Evolutionary conservation across 352 stramenopile genomes (phyloP), one percentile per base, ranked within the genome.

Genomic region (Globisporangium yorkense): DNA sequence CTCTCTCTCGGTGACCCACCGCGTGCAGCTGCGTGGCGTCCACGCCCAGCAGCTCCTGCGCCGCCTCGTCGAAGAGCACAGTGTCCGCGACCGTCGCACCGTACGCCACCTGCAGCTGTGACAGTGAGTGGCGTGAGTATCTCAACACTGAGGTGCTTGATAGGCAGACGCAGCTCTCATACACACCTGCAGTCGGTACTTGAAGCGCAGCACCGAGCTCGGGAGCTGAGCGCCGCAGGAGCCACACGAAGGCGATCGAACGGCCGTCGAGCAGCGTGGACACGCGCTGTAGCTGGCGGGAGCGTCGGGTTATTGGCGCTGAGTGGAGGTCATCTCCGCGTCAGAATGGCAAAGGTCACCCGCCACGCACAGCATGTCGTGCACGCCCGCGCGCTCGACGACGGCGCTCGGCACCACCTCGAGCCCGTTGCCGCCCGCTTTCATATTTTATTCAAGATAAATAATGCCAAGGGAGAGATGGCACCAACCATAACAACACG

Each of bases 21-120:
- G 58, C 63, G 15, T 54, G 68, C 9, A 84, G 66, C 7, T 37
- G 35, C 3, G 56, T 51, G 16, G 76, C 74, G 15, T 61, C 20
- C 3, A 71, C 63, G 21, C 75, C 78, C 2, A 87, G 31, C 1
- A 88, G 58, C 33, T 54, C 48, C 54, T 73, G 58, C 2, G 70
- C 60, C 4, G 62, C 68, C 60, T 88, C 74, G 50, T 88, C 68
- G 48, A 87, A 84, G 35, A 86, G 56, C 53, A 88, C 74, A 8
- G 57, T 74, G 57, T 82, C 66, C 5, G 45, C 64, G 4, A 84
- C 41, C 0, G 56, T 56, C 29, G 21, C 53, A 33, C 57, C 77
- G 27, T 70, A 75, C 24, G 72, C 12, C 16, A 83, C 63, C 56
- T 75, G 70, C n/a, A 57, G 35, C 9, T 9, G 7, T 12, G 48